These are phyloP conservation scores for Ophiognomonia clavigignenti-juglandacearum DNA, from an alignment of 2,329 filamentous ascomycete genomes.

Conservation along the genomic window DNA sequence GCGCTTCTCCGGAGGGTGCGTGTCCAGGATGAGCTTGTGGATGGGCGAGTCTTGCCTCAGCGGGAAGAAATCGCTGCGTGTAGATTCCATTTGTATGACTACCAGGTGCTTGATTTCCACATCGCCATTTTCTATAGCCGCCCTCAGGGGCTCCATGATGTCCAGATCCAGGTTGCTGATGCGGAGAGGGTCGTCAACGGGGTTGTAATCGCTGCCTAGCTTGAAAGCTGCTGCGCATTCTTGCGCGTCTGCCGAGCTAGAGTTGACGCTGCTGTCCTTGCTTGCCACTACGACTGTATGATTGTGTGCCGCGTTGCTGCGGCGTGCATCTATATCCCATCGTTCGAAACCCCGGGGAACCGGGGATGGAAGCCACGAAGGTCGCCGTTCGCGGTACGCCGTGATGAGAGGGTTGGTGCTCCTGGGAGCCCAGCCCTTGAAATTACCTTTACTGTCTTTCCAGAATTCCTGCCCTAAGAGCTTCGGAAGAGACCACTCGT, in stretches of 20 bases:
- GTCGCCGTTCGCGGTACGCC: constrained; percentile 22
- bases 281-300: too few species aligned
- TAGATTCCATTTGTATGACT: constrained; percentile 40
- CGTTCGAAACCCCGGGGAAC: constrained; percentile 26
- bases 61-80: constrained; percentile 40
- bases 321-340: constrained; percentile 20
- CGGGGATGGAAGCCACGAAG: constrained; percentile 25
- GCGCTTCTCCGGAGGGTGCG: constrained; percentile 29
- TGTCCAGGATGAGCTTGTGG: constrained; percentile 28
- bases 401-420: constrained; percentile 20
- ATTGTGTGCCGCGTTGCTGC: constrained; percentile 15
- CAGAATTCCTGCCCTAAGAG: constrained; percentile 23
- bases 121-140: constrained; percentile 19
- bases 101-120: constrained; percentile 38
- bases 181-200: constrained; percentile 33
- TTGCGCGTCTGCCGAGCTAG: too few species aligned
- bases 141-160: constrained; percentile 23
- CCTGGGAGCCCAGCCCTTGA: constrained; percentile 29
- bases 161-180: constrained; percentile 34
- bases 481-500: constrained; percentile 19
- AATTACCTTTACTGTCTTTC: constrained; percentile 23
- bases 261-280: too few species aligned
- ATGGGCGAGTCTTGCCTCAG: constrained; percentile 35
- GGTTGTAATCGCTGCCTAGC: constrained; percentile 28
- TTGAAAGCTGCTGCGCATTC: too few species aligned